Conservation (phyloP, 768 basidiomycete genomes). For the Candolleomyces eurysporus region DNA sequence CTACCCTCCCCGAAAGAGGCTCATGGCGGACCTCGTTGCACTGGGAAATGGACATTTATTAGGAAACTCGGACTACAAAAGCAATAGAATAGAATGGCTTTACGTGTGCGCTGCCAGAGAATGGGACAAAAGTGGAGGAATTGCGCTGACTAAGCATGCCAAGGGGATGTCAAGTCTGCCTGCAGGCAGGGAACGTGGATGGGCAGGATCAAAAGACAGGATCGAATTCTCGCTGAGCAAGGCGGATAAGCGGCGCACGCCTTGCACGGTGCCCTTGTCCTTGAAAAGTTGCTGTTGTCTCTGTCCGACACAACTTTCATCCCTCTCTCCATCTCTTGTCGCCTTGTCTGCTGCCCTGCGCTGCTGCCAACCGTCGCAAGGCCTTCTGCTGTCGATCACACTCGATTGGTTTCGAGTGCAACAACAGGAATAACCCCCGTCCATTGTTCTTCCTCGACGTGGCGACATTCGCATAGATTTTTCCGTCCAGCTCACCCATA, state of each 20-base stretch:
- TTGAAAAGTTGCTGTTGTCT: constrained; percentile 52
- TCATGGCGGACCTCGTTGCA: not conserved
- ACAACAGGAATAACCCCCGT: constrained; percentile 27
- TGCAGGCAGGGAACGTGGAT: constrained; percentile 78
- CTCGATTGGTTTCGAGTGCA: constrained; percentile 58
- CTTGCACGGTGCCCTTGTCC: constrained; percentile 38
- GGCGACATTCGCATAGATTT: constrained; percentile 30
- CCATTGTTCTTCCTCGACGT: constrained; percentile 31
- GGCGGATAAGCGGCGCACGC: constrained; percentile 51
- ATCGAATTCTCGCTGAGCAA: constrained; percentile 40
- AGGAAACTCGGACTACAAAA: constrained; percentile 1
- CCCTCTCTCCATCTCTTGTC: constrained; percentile 28
- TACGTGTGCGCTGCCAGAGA: constrained; percentile 5
- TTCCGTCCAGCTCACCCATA: constrained; percentile 40
- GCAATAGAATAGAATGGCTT: not conserved
- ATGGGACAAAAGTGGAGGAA: constrained; percentile 31
- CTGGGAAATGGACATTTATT: not conserved
- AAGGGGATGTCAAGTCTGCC: constrained; percentile 37
- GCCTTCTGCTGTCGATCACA: constrained; percentile 27
- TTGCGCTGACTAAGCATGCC: constrained; percentile 16
- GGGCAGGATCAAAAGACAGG: constrained; percentile 53
- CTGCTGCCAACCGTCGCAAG: constrained; percentile 28
- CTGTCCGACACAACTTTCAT: constrained; percentile 40
- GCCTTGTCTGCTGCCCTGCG: constrained; percentile 32
- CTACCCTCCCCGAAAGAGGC: not conserved